These are phyloP conservation scores for Nissolia schottii DNA, from an alignment of 306 rosid genomes.

Conservation along the genomic window DNA sequence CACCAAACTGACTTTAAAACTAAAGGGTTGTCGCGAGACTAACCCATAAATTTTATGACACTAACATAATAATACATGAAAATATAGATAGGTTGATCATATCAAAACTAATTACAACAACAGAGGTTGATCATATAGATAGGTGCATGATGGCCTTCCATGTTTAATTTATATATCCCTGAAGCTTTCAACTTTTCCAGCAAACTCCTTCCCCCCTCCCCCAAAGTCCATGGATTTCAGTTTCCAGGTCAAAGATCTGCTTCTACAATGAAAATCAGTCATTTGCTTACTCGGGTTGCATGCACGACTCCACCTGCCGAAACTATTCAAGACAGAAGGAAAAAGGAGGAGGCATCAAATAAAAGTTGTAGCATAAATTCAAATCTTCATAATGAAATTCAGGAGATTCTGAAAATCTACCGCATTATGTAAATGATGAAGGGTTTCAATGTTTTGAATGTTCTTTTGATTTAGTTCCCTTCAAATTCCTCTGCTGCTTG, in stretches of 20 bases:
- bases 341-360: background rate
- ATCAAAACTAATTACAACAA: constrained; percentile 33
- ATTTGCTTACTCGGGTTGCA: constrained; percentile 10
- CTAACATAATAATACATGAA: constrained; percentile 20
- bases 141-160: constrained; percentile 24
- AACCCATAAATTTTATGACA: constrained; percentile 26
- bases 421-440: constrained; percentile 27
- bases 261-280: constrained; percentile 5
- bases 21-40: constrained; percentile 27
- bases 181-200: constrained; percentile 19
- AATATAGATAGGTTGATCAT: constrained; percentile 25
- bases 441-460: constrained; percentile 32
- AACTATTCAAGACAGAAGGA: constrained; percentile 2
- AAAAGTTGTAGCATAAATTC: background rate
- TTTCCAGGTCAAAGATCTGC: constrained; percentile 26
- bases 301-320: constrained; percentile 35
- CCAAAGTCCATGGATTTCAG: constrained; percentile 10
- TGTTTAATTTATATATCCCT: constrained; percentile 18
- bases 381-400: constrained; percentile 10
- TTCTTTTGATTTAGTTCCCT: constrained; percentile 43
- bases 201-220: constrained; percentile 10
- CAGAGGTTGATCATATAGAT: constrained; percentile 27
- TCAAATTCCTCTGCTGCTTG: constrained; percentile 52
- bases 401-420: constrained; percentile 34
- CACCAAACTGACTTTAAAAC: constrained; percentile 21